These are phyloP conservation scores for Bipolaris sorokiniana DNA, from an alignment of 2,329 filamentous ascomycete species.

Conservation along the genomic window DNA sequence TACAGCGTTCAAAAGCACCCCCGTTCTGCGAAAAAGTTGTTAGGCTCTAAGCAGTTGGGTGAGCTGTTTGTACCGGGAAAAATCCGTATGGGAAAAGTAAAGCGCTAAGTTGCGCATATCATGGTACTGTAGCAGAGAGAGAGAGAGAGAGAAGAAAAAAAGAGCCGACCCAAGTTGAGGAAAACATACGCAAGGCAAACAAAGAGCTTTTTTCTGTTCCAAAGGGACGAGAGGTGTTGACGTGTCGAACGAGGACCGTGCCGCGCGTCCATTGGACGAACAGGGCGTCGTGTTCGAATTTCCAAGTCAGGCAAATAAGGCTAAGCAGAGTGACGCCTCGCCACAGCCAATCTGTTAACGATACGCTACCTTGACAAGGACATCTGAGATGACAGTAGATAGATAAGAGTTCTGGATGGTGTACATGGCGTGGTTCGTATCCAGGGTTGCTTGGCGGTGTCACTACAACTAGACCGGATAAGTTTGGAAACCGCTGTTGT, in stretches of 20 bases:
- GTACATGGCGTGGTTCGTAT: constrained; percentile 21
- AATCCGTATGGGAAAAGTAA: not conserved
- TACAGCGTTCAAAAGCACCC: constrained; percentile 19
- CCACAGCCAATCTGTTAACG: constrained; percentile 11
- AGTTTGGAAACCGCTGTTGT: constrained; percentile 18
- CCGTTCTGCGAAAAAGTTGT: not conserved
- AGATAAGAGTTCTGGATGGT: constrained; percentile 7
- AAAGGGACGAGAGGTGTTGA: constrained; percentile 9
- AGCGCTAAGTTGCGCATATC: constrained; percentile 2
- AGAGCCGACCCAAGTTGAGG: not conserved
- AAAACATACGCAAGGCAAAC: not conserved
- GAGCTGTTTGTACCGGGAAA: constrained; percentile 1
- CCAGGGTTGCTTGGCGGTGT: constrained; percentile 25
- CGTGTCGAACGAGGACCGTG: constrained; percentile 16
- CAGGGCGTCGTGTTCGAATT: constrained; percentile 22
- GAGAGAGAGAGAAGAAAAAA: not conserved
- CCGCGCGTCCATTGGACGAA: constrained; percentile 24
- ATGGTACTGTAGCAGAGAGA: constrained; percentile 3
- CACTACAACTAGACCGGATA: constrained; percentile 26
- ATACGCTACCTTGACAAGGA: constrained; percentile 2
- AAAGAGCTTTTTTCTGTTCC: not conserved
- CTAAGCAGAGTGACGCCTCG: constrained; percentile 12
- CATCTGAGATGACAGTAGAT: constrained; percentile 7
- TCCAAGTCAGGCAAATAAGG: constrained; percentile 8
- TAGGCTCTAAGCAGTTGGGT: not conserved